phyloP scores from a whole-genome alignment of 2,329 filamentous ascomycete species.

The Mariannaea sp. region DNA sequence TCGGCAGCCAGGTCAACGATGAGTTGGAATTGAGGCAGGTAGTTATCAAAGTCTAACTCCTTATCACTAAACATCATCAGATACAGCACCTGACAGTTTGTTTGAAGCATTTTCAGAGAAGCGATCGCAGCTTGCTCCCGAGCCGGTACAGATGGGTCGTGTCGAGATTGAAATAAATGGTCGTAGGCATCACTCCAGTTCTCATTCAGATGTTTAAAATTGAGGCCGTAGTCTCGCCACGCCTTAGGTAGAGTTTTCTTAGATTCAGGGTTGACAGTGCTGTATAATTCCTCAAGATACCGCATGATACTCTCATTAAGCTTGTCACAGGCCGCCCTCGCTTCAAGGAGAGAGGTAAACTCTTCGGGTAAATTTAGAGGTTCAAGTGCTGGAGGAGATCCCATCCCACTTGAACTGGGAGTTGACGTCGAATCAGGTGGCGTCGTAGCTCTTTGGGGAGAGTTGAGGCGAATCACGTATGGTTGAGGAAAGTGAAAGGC shows the following conservation, averaged over 20 bases:
- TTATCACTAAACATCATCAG: constrained; percentile 64
- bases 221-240: constrained; percentile 52
- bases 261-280: constrained; percentile 51
- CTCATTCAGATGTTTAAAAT: constrained; percentile 56
- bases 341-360: constrained; percentile 59
- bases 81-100: constrained; percentile 62
- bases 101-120: constrained; percentile 65
- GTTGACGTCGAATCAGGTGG: constrained; percentile 38
- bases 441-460: constrained; percentile 39
- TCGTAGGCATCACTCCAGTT: constrained; percentile 63
- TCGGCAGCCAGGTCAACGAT: constrained; percentile 64
- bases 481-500: constrained; percentile 69
- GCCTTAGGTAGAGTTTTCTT: constrained; percentile 58
- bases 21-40: constrained; percentile 54
- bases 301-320: constrained; percentile 61
- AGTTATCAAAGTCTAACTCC: constrained; percentile 63
- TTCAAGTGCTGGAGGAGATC: constrained; percentile 45
- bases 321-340: constrained; percentile 60
- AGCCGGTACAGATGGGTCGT: constrained; percentile 52
- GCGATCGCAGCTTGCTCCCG: constrained; percentile 65
- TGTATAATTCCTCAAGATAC: constrained; percentile 60
- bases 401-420: constrained; percentile 48
- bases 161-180: constrained; percentile 56
- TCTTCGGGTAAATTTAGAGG: constrained; percentile 34
- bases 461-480: constrained; percentile 56